phyloP scores from a whole-genome alignment of 805 yeast species.

The Yamadazyma insecticola region DNA sequence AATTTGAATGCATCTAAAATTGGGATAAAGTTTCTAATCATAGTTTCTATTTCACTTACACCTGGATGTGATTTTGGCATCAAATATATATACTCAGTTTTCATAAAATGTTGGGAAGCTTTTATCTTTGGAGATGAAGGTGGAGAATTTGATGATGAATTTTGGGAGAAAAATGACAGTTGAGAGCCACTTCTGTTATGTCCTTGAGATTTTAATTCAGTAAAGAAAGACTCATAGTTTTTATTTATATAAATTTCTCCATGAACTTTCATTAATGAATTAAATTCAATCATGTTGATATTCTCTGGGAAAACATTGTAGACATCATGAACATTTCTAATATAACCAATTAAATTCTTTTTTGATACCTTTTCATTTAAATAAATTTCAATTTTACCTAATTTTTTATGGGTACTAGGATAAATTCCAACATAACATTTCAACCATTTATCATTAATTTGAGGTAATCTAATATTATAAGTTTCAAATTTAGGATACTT shows the following conservation, averaged over 20 bases:
- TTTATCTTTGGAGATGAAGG: slow-evolving; percentile 17
- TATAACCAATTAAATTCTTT: slow-evolving; percentile 48
- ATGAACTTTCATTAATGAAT: slow-evolving; percentile 50
- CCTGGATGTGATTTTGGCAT: slow-evolving; percentile 73
- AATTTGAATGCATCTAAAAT: slow-evolving; percentile 64
- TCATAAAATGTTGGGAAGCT: slow-evolving; percentile 7
- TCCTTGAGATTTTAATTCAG: slow-evolving; percentile 7
- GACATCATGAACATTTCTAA: slow-evolving; percentile 40
- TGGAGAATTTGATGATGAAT: slow-evolving; percentile 13
- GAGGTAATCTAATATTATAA: slow-evolving; percentile 60
- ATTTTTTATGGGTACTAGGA: slow-evolving; percentile 42
- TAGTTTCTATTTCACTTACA: slow-evolving; percentile 66
- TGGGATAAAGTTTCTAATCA: slow-evolving; percentile 66
- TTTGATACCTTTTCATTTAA: slow-evolving; percentile 44
- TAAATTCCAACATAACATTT: slow-evolving; percentile 47
- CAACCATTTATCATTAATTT: slow-evolving; percentile 55
- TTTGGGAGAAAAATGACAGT: slow-evolving; percentile 13
- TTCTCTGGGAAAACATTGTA: slow-evolving; percentile 59
- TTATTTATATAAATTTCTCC: slow-evolving; percentile 52
- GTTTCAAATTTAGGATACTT: slow-evolving; percentile 51
- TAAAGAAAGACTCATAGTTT: slow-evolving; percentile 29
- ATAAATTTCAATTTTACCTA: slow-evolving; percentile 53
- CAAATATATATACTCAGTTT: slow-evolving; percentile 48
- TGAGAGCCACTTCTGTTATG: slow-evolving; percentile 11
- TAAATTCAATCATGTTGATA: slow-evolving; percentile 51